These are phyloP conservation scores for Nigrospora osmanthi DNA, from an alignment of 2,329 filamentous ascomycete species.

Conservation along the genomic window DNA sequence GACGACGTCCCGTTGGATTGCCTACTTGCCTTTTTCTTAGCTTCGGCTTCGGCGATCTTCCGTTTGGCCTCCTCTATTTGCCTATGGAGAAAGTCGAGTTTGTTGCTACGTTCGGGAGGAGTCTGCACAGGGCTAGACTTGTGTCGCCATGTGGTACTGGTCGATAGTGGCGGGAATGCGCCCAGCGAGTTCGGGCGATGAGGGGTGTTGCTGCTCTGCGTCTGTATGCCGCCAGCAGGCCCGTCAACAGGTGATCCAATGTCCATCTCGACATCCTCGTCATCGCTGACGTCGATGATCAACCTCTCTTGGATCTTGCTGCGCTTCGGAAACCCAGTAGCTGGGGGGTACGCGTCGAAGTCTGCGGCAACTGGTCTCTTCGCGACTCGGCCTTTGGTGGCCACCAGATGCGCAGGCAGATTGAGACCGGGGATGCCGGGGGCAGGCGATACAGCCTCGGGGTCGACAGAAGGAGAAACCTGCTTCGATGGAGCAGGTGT, in stretches of 20 bases:
- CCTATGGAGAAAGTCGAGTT: constrained; percentile 24
- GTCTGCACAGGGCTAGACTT: constrained; percentile 32
- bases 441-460: constrained; percentile 8
- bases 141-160: constrained; percentile 29
- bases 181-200: constrained; percentile 31
- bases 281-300: constrained; percentile 80
- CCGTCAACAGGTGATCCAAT: constrained; percentile 46
- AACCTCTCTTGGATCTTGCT: constrained; percentile 46
- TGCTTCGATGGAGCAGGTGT: not conserved
- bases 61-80: constrained; percentile 54
- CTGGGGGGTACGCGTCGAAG: constrained; percentile 49
- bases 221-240: constrained; percentile 20
- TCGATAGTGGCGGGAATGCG: constrained; percentile 32
- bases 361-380: constrained; percentile 65
- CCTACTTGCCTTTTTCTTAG: constrained; percentile 31
- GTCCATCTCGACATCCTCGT: constrained; percentile 61
- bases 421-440: constrained; percentile 16
- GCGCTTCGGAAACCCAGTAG: constrained; percentile 41
- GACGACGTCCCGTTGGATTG: constrained; percentile 6
- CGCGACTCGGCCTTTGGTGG: constrained; percentile 17
- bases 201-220: constrained; percentile 20
- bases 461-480: constrained; percentile 1
- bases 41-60: constrained; percentile 51
- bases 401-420: constrained; percentile 9
- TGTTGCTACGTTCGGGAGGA: constrained; percentile 16